Base-by-base conservation (phyloP, 169 alveolate genomes). In the Plasmodium gaboni region DNA sequence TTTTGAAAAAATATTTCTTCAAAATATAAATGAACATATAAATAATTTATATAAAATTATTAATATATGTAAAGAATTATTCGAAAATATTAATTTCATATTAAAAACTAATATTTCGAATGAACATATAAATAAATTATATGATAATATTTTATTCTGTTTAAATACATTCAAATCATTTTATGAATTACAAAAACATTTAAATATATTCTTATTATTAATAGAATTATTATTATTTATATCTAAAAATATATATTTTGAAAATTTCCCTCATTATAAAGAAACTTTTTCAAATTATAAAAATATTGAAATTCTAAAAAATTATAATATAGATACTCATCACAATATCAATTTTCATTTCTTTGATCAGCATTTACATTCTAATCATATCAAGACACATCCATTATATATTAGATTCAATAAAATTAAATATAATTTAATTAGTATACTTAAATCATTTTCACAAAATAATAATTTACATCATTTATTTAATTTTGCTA, bases 221-320 rank as follows among this genome's bases (percentile, higher is more conserved):
- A 78, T 78, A 10, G 65, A 78, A 42, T 78, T 78, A 22, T 65
- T 78, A 78, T 4, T 78, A 22, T 78, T 78, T 69, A 78, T 78
- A 48, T 78, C 89, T 1, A 78, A 78, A 65, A 78, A 78, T 78
- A 78, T 78, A 13, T 78, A 64, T 78, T 78, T 78, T 32, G 89
- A 78, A 67, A 78, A 64, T 28, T 78, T 78, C 15, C 89, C 89
- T 2, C 89, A 78, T 65, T 78, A 76, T 64, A 78, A 78, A 46
- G 76, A 78, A 65, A 70, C 78, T 2, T 78, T 78, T 78, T 78
- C 89, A 6, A 78, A 63, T 51, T 63, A 59, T 70, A 32, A 63
- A 64, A 51, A 59, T 78, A 59, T 78, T 4, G 89, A 78, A 50
- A 48, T 78, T 7, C 64, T 78, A 55, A 78, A 78, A 64, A 78